A percentile compares a stretch with the other conserved stretches of the same genome.
phyloP scores from a whole-genome alignment of 805 yeast genomes.

The Kluyveromyces lactis region DNA sequence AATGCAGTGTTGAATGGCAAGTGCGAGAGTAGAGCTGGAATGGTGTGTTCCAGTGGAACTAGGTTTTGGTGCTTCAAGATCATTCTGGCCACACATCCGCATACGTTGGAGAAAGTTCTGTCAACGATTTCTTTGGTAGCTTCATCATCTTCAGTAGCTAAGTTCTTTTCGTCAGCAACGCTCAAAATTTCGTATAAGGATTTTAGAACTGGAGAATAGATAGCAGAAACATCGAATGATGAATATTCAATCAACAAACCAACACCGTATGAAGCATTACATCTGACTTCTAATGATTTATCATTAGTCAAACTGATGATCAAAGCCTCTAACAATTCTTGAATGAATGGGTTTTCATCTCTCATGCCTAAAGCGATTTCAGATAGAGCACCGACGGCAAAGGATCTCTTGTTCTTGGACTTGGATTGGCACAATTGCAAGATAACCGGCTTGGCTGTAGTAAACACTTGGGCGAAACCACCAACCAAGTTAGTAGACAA shows the following conservation, averaged over 20 bases:
- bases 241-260: conserved; percentile 60
- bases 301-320: conserved; percentile 62
- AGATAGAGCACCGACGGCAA: conserved; percentile 83
- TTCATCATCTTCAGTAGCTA: conserved; percentile 47
- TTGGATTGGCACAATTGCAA: conserved; percentile 49
- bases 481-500: conserved; percentile 69
- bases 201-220: conserved; percentile 61
- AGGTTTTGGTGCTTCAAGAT: conserved; percentile 60
- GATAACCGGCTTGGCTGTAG: conserved; percentile 59
- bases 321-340: conserved; percentile 65
- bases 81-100: conserved; percentile 96
- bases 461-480: conserved; percentile 69
- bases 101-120: conserved; percentile 86
- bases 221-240: conserved; percentile 45
- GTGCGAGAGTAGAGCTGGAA: conserved; percentile 65
- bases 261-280: conserved; percentile 93
- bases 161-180: conserved; percentile 69
- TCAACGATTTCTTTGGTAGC: conserved; percentile 71
- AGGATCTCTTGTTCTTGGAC: conserved; percentile 66
- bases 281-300: conserved; percentile 79
- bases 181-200: conserved; percentile 63
- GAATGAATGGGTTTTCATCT: conserved; percentile 52
- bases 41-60: conserved; percentile 69
- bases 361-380: conserved; percentile 78
- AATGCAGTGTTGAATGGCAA: conserved; percentile 82